Percentiles rank a stretch among this genome's conserved stretches.
These are phyloP conservation scores for Phialophora macrospora DNA, from an alignment of 2,329 filamentous ascomycete species.

Conservation along the genomic window DNA sequence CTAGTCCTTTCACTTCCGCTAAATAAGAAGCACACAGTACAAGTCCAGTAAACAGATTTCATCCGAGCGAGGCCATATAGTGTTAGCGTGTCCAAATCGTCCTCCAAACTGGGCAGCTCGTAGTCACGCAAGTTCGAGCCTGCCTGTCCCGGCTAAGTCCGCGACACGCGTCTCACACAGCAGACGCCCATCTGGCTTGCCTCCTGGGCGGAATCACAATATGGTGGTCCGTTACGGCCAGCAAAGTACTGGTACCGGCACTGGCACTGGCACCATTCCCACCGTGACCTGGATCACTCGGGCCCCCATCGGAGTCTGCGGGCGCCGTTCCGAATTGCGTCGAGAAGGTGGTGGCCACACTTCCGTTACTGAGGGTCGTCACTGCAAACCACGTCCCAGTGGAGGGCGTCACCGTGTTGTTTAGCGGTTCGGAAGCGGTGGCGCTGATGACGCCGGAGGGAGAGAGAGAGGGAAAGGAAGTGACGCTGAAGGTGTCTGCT, in stretches of 20 bases:
- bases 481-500: background rate
- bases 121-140: background rate
- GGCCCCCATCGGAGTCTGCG: background rate
- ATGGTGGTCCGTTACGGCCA: background rate
- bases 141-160: background rate
- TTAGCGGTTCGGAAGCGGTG: conserved; percentile 4
- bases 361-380: conserved; percentile 9
- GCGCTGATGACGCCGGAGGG: background rate
- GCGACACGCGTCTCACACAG: background rate
- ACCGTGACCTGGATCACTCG: background rate
- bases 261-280: background rate
- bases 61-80: background rate
- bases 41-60: background rate
- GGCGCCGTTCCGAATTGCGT: conserved; percentile 9
- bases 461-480: background rate
- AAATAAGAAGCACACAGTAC: background rate
- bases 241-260: no score
- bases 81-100: background rate
- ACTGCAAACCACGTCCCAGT: conserved; percentile 10
- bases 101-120: background rate
- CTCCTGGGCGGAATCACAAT: conserved; percentile 10
- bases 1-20: background rate
- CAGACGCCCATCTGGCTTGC: conserved; percentile 11
- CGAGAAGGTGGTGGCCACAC: conserved; percentile 8
- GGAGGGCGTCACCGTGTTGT: background rate